Base-by-base conservation (phyloP, 2,329 filamentous ascomycete genomes). In the Zopfia rhizophila region DNA sequence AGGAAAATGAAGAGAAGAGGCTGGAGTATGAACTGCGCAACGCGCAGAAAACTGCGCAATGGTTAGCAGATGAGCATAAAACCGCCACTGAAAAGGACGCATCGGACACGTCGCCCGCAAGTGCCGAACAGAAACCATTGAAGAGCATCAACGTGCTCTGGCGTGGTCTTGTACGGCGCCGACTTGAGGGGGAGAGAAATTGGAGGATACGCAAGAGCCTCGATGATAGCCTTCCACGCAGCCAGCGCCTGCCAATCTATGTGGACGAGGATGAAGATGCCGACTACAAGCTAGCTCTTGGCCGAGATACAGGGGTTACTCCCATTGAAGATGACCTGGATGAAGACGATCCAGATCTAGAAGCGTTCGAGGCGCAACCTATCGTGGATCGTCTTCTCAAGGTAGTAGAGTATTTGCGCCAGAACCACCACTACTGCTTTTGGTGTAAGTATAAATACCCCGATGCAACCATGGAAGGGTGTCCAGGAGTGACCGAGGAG, bases 401-500 rank as follows among this genome's bases (percentile, higher is more conserved):
- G 57, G 70, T 95, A 11, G 80, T 96, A 7, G 69, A 75, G 13
- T 86, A 89, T 70, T 70, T 99, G 41, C 82, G 94, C 25, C 77
- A 84, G 36, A 82, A 82, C 63, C 84, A 91, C 63, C 73, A 79
- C 31, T 99, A 99, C 68, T 99, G 94, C 75, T 96, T 97, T 68
- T 99, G 92, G 89, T 99, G 94, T 74, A 97, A 97, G 70, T 88
- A 82, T 71, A 78, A 78, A 39, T 99, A 97, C 68, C 82, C 85
- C 0, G 85, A 91, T 63, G 76, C 75, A 24, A 72, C 76, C 24
- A 86, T 97, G 87, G 90, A 94, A 10, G 92, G 90, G 0, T 99
- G 94, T 77, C 93, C 94, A 0, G 94, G 94, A 1, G 44, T 87
- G 24, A 89, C 85, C 0, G 94, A 97, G 72, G 91, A 96, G 63